Percentiles rank a stretch among this genome's conserved stretches.
Evolutionary conservation across 805 yeast genomes (phyloP).

Genomic region (Yamadazyma akitaensis): DNA sequence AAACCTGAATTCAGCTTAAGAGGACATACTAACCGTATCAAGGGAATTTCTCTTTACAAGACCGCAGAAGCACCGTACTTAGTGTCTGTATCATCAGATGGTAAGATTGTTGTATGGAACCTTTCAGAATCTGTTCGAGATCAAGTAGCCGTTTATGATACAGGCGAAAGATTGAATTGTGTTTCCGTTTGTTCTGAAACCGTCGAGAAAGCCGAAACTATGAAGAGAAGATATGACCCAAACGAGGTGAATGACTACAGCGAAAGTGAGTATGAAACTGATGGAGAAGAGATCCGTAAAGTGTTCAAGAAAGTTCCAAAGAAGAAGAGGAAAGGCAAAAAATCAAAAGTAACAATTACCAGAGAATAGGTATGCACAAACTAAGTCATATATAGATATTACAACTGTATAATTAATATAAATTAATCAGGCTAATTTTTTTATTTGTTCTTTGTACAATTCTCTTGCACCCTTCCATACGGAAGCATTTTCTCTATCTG

Average conservation of each 20-base stretch:
- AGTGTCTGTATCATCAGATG: slow-evolving; percentile 88
- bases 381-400: slow-evolving; percentile 36
- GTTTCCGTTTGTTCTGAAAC: slow-evolving; percentile 71
- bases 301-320: slow-evolving; percentile 51
- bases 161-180: slow-evolving; percentile 90
- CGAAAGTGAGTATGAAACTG: slow-evolving; percentile 74
- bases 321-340: slow-evolving; percentile 34
- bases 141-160: slow-evolving; percentile 85
- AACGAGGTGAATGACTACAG: slow-evolving; percentile 31
- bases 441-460: no score
- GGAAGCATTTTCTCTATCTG: slow-evolving; percentile 75
- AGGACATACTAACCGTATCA: slow-evolving; percentile 86
- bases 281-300: slow-evolving; percentile 62
- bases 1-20: slow-evolving; percentile 57
- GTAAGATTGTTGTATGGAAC: slow-evolving; percentile 91
- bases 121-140: slow-evolving; percentile 49
- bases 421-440: no score
- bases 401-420: no score
- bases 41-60: slow-evolving; percentile 60
- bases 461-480: slow-evolving; percentile 91
- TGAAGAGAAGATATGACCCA: slow-evolving; percentile 54
- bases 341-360: slow-evolving; percentile 46
- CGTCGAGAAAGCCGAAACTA: slow-evolving; percentile 67
- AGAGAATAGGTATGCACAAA: slow-evolving; percentile 42
- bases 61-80: slow-evolving; percentile 48